phyloP scores from a whole-genome alignment of 495 filamentous ascomycete species.

The Talaromyces wortmannii region DNA sequence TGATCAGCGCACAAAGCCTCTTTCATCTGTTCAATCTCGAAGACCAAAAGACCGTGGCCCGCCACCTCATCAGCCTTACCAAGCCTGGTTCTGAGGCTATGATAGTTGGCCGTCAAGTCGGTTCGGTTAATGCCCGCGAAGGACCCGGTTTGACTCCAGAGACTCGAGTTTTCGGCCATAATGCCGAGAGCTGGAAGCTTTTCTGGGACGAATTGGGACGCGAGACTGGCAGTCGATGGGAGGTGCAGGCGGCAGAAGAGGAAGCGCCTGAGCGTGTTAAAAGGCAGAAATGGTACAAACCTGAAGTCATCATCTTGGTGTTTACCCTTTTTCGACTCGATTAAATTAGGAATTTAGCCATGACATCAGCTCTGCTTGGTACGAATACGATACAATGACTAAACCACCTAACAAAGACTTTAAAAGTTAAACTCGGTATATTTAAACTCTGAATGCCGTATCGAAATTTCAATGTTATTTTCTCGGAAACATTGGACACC shows the following conservation, averaged over 20 bases:
- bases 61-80: not conserved
- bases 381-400: too few relatives aligned
- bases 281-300: too few relatives aligned
- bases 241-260: not conserved
- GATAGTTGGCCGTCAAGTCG: not conserved
- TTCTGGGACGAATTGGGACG: not conserved
- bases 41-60: conserved; percentile 24
- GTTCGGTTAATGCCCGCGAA: not conserved
- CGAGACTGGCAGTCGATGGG: not conserved
- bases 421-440: too few relatives aligned
- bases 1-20: conserved; percentile 38
- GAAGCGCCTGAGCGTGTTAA: too few relatives aligned
- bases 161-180: conserved; percentile 60
- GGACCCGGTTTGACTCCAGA: not conserved
- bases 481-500: too few relatives aligned
- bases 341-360: too few relatives aligned
- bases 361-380: too few relatives aligned
- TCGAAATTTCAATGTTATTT: too few relatives aligned
- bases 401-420: too few relatives aligned
- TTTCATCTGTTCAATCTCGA: conserved; percentile 55
- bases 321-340: too few relatives aligned
- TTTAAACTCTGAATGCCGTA: too few relatives aligned
- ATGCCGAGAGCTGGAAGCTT: conserved; percentile 79
- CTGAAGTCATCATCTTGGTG: too few relatives aligned
- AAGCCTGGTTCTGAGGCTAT: not conserved